A percentile compares a stretch with the other conserved stretches of the same genome.
These are phyloP conservation scores for Vicia faba DNA, from an alignment of 306 rosid species.

Conservation along the genomic window DNA sequence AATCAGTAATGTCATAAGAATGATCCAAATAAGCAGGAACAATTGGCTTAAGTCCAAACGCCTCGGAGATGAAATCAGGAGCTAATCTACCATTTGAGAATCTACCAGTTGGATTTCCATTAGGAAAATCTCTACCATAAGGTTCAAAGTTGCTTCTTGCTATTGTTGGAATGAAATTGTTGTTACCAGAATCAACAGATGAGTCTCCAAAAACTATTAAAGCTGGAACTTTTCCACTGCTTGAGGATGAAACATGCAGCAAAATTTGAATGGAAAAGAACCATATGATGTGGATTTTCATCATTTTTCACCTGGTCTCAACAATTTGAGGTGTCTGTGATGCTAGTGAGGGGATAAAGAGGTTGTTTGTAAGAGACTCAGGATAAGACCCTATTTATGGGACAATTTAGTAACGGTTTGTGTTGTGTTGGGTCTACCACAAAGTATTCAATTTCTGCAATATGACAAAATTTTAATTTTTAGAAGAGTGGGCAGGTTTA, in stretches of 20 bases:
- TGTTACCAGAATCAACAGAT: constrained; percentile 72
- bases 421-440: too few relatives aligned
- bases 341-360: background rate
- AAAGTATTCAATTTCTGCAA: too few relatives aligned
- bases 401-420: background rate
- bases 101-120: constrained; percentile 53
- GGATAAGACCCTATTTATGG: background rate
- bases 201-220: constrained; percentile 70
- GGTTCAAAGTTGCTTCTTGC: constrained; percentile 63
- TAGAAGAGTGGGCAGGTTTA: too few relatives aligned
- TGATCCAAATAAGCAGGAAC: constrained; percentile 71
- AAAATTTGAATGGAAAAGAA: constrained; percentile 29
- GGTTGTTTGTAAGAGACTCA: background rate
- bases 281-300: background rate
- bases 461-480: too few relatives aligned
- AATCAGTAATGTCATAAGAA: constrained; percentile 47
- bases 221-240: constrained; percentile 48
- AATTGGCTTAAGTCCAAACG: constrained; percentile 50
- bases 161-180: constrained; percentile 69
- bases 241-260: constrained; percentile 24
- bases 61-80: constrained; percentile 61
- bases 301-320: background rate
- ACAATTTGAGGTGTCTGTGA: background rate
- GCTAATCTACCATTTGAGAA: constrained; percentile 66
- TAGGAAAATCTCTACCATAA: constrained; percentile 59